These are phyloP conservation scores for Ceriops tagal DNA, from an alignment of 345 rosid genomes.

Conservation along the genomic window DNA sequence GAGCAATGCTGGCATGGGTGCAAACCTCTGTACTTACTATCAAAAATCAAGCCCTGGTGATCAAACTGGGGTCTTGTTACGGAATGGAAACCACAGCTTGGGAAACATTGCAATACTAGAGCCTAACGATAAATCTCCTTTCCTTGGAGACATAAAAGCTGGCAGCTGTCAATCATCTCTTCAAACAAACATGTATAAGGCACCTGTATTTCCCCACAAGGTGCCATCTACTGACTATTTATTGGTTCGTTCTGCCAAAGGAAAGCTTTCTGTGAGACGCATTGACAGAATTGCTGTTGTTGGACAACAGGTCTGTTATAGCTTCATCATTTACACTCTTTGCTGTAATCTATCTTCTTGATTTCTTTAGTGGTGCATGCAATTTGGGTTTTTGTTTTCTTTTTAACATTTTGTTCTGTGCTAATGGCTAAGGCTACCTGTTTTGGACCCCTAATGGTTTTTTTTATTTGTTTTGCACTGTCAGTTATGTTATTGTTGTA, in stretches of 20 bases:
- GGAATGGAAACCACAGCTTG: slow-evolving; percentile 51
- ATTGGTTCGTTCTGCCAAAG: slow-evolving; percentile 89
- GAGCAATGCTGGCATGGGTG: slow-evolving; percentile 95
- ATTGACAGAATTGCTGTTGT: slow-evolving; percentile 85
- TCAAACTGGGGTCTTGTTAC: slow-evolving; percentile 56
- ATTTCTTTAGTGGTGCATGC: not conserved
- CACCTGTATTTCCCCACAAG: slow-evolving; percentile 82
- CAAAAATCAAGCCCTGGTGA: slow-evolving; percentile 75
- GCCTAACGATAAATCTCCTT: slow-evolving; percentile 88
- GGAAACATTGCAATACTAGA: slow-evolving; percentile 75
- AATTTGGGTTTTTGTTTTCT: too few species aligned
- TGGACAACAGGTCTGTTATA: slow-evolving; percentile 82
- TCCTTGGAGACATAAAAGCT: slow-evolving; percentile 85
- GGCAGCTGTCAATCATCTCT: slow-evolving; percentile 81
- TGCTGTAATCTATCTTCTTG: not conserved
- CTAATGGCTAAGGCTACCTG: too few species aligned
- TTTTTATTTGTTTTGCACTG: too few species aligned
- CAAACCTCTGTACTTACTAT: slow-evolving; percentile 84
- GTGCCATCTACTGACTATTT: slow-evolving; percentile 82
- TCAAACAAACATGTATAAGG: slow-evolving; percentile 93
- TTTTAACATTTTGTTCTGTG: too few species aligned
- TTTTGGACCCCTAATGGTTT: too few species aligned
- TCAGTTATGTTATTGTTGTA: too few species aligned
- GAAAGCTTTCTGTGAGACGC: slow-evolving; percentile 90
- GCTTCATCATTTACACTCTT: not conserved